Evolutionary conservation across 768 basidiomycete species (phyloP).

Genomic region (Termitomyces sp.): DNA sequence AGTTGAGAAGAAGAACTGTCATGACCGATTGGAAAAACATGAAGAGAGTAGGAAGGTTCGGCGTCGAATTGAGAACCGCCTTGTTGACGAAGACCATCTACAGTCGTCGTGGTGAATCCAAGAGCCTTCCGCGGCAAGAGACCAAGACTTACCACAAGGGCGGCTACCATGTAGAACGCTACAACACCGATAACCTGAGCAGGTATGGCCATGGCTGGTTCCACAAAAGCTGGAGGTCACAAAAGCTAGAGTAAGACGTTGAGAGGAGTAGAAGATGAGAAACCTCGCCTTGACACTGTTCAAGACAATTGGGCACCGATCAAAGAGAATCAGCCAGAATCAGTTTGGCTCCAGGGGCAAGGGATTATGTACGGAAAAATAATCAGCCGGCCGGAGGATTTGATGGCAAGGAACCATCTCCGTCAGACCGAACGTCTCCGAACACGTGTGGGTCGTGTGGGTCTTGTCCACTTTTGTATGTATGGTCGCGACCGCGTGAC

Average conservation of each 20-base stretch:
- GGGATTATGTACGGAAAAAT: background rate
- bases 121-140: background rate
- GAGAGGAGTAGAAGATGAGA: background rate
- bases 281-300: background rate
- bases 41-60: constrained; percentile 24
- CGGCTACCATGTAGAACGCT: constrained; percentile 63
- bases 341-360: background rate
- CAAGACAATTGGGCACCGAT: background rate
- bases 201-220: constrained; percentile 15
- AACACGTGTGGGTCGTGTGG: background rate
- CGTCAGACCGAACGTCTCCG: too few species aligned
- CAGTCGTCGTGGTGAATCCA: background rate
- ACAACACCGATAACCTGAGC: constrained; percentile 34
- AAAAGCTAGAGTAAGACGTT: background rate
- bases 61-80: constrained; percentile 21
- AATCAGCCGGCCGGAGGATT: background rate
- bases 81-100: constrained; percentile 71
- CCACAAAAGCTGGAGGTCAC: background rate
- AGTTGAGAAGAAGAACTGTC: constrained; percentile 21
- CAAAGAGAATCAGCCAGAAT: background rate
- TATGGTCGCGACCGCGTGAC: background rate
- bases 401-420: background rate
- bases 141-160: constrained; percentile 51
- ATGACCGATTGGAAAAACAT: constrained; percentile 26
- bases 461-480: too few species aligned